These are phyloP conservation scores for Fremontodendron californicum DNA, from an alignment of 345 rosid genomes.

Conservation along the genomic window DNA sequence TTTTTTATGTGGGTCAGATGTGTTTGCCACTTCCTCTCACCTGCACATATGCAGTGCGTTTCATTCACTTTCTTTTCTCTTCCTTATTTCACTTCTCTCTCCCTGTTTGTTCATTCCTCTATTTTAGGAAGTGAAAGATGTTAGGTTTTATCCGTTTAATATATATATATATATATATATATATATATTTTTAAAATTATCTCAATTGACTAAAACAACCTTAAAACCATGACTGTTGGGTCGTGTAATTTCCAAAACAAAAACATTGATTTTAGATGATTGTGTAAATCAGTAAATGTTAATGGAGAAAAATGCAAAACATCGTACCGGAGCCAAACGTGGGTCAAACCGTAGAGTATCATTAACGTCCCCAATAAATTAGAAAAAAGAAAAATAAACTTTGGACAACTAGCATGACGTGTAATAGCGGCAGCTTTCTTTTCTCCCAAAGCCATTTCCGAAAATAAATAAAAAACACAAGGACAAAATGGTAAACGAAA, in stretches of 20 bases:
- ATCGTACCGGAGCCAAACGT: neutral
- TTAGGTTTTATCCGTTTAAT: slow-evolving; percentile 17
- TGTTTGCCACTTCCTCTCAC: slow-evolving; percentile 27
- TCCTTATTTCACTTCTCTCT: neutral
- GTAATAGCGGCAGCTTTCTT: slow-evolving; percentile 50
- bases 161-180: no score
- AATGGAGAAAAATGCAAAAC: neutral
- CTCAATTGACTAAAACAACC: slow-evolving; percentile 13
- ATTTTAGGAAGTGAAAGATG: slow-evolving; percentile 18
- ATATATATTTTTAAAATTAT: neutral
- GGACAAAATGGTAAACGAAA: slow-evolving; percentile 33
- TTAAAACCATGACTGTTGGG: neutral
- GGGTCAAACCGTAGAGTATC: neutral
- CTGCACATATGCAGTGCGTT: slow-evolving; percentile 25
- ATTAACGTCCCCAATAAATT: neutral
- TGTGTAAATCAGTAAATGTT: no score
- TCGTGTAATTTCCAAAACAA: no score
- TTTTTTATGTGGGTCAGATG: slow-evolving; percentile 23
- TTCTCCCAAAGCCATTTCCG: slow-evolving; percentile 15
- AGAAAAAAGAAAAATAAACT: slow-evolving; percentile 4
- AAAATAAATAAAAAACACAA: slow-evolving; percentile 22
- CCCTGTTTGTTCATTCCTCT: neutral
- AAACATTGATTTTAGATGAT: no score
- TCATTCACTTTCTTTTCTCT: slow-evolving; percentile 1
- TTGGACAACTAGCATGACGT: slow-evolving; percentile 40